Percentiles rank a stretch among this genome's conserved stretches.
phyloP scores from a whole-genome alignment of 2,329 filamentous ascomycete species.

The Dryadomyces quercivorus region DNA sequence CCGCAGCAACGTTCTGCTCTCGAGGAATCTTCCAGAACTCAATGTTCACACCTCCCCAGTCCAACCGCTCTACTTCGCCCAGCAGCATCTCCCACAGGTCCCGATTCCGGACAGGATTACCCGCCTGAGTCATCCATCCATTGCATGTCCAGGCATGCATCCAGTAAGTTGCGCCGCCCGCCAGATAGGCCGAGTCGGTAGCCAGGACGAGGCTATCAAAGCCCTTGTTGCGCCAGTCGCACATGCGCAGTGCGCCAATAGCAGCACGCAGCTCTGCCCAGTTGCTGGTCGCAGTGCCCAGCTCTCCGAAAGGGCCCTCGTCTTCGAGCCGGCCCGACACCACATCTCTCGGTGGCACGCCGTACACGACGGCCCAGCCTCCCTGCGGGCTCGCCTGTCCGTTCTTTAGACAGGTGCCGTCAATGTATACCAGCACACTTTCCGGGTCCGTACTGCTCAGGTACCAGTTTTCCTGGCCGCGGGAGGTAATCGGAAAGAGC shows the following conservation, averaged over 20 bases:
- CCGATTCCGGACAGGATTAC: constrained; percentile 30
- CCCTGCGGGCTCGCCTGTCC: constrained; percentile 12
- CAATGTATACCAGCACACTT: constrained; percentile 8
- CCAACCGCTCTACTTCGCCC: constrained; percentile 22
- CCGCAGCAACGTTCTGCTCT: constrained; percentile 28
- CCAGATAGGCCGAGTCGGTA: constrained; percentile 40
- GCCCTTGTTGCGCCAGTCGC: constrained; percentile 30
- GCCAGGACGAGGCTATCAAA: constrained; percentile 33
- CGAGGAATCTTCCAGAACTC: constrained; percentile 35
- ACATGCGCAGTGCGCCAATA: constrained; percentile 33
- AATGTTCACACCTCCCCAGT: constrained; percentile 21
- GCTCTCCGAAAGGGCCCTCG: constrained; percentile 20
- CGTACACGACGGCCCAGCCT: constrained; percentile 24
- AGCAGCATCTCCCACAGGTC: constrained; percentile 40
- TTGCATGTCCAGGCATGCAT: constrained; percentile 28
- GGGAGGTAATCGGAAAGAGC: constrained; percentile 1
- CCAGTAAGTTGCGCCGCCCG: constrained; percentile 31
- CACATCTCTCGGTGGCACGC: constrained; percentile 18
- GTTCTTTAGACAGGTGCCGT: constrained; percentile 27
- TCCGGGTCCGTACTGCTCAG: not conserved
- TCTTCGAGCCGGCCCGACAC: constrained; percentile 20
- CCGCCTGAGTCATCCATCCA: constrained; percentile 27
- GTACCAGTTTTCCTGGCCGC: not conserved
- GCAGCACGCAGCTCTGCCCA: constrained; percentile 43
- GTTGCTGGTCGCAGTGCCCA: constrained; percentile 27